Conservation (phyloP, 2,329 filamentous ascomycete genomes). For the Phialophora tarda region DNA sequence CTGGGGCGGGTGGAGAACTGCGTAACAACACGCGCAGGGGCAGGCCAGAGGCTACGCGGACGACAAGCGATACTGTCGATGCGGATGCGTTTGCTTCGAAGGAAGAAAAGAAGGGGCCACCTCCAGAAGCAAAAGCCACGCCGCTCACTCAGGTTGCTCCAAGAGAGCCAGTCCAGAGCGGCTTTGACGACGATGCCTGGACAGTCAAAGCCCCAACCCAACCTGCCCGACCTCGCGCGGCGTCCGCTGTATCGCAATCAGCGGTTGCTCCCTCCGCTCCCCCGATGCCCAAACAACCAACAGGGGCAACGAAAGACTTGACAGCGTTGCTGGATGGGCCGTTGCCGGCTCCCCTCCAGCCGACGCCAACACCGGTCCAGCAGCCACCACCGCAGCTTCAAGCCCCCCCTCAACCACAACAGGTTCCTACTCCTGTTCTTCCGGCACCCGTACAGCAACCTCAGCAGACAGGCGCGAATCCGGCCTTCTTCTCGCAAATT, state of each 20-base stretch:
- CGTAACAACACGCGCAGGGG: conserved; percentile 95
- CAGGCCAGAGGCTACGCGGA: conserved; percentile 82
- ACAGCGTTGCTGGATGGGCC: conserved; percentile 65
- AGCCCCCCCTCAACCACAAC: conserved; percentile 46
- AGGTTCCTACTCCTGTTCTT: conserved; percentile 30
- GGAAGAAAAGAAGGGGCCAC: conserved; percentile 53
- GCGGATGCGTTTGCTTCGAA: conserved; percentile 79
- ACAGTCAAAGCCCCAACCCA: conserved; percentile 82
- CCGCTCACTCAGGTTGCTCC: conserved; percentile 56
- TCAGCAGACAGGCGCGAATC: conserved; percentile 51
- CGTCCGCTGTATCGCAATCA: conserved; percentile 50
- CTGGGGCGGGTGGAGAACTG: conserved; percentile 85
- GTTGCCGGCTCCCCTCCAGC: conserved; percentile 64
- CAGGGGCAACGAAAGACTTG: conserved; percentile 72
- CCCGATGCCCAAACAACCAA: conserved; percentile 56
- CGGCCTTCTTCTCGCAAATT: conserved; percentile 59
- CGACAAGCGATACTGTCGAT: conserved; percentile 85
- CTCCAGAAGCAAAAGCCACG: conserved; percentile 55
- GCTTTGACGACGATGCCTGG: conserved; percentile 98
- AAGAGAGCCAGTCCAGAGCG: conserved; percentile 57
- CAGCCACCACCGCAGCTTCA: conserved; percentile 45
- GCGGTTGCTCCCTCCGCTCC: conserved; percentile 41
- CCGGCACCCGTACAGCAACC: conserved; percentile 47
- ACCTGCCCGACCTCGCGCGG: conserved; percentile 59
- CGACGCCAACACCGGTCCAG: conserved; percentile 50